Percentiles rank a stretch among this genome's conserved stretches.
Evolutionary conservation across 495 filamentous ascomycete genomes (phyloP).

Genomic region (Apiosordaria backusii): DNA sequence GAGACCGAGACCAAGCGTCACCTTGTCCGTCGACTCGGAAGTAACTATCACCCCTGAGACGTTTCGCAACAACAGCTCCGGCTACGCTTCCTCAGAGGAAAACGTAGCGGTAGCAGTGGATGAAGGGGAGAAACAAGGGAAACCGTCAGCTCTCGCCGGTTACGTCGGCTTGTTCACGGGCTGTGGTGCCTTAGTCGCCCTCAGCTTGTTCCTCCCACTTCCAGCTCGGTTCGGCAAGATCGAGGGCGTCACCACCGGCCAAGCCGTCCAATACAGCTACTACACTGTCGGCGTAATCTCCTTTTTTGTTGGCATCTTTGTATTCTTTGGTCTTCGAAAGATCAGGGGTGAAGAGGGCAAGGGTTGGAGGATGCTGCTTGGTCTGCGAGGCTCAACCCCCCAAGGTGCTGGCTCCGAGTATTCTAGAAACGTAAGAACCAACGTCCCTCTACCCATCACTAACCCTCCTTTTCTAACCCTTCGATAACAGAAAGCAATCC

Average conservation of each 20-base stretch:
- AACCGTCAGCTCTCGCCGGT: constrained; percentile 69
- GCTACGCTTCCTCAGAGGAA: constrained; percentile 11
- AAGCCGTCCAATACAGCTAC: constrained; percentile 75
- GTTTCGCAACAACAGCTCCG: constrained; percentile 30
- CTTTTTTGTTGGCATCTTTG: constrained; percentile 65
- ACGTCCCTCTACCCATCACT: neutral
- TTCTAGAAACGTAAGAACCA: constrained; percentile 18
- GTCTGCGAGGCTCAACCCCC: constrained; percentile 24
- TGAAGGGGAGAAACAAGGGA: constrained; percentile 17
- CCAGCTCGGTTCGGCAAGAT: constrained; percentile 70
- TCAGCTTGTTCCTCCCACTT: constrained; percentile 78
- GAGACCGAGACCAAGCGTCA: constrained; percentile 36
- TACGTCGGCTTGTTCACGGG: constrained; percentile 91
- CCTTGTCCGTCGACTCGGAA: constrained; percentile 58
- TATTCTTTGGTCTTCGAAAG: constrained; percentile 75
- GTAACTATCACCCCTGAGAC: constrained; percentile 59
- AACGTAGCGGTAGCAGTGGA: constrained; percentile 8
- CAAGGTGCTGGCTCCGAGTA: constrained; percentile 17
- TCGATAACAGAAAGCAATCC: constrained; percentile 36
- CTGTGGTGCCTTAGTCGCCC: constrained; percentile 80
- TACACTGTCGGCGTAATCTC: constrained; percentile 77
- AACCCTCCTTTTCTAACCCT: neutral
- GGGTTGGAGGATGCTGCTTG: constrained; percentile 55
- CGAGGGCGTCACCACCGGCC: constrained; percentile 58
- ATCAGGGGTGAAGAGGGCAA: constrained; percentile 77